Percentiles rank a stretch among this genome's conserved stretches.
Evolutionary conservation across 108 stramenopile genomes (phyloP).

Genomic region (Parietichytrium sp.): DNA sequence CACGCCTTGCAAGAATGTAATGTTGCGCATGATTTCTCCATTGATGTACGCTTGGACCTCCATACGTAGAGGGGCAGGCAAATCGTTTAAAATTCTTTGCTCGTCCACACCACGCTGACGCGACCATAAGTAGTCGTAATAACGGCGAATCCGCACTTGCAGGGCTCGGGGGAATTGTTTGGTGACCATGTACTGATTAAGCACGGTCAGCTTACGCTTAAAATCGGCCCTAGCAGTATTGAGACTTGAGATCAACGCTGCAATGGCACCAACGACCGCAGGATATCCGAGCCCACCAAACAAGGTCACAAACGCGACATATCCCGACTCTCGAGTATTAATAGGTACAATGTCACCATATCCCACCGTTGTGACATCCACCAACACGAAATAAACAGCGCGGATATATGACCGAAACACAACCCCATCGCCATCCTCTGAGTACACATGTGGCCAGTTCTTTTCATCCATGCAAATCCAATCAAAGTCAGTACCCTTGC

Average conservation of each 20-base stretch:
- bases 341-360: constrained; percentile 62
- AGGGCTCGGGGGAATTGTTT: constrained; percentile 38
- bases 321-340: constrained; percentile 56
- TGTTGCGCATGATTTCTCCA: constrained; percentile 40
- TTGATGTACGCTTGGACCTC: constrained; percentile 50
- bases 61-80: constrained; percentile 53
- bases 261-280: constrained; percentile 62
- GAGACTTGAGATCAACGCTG: constrained; percentile 60
- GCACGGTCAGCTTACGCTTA: background rate
- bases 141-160: constrained; percentile 47
- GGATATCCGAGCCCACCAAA: constrained; percentile 62
- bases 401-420: constrained; percentile 47
- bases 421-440: background rate
- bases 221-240: constrained; percentile 44
- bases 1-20: constrained; percentile 55
- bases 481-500: background rate
- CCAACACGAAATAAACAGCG: constrained; percentile 60
- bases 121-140: constrained; percentile 62
- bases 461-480: background rate
- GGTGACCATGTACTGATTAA: constrained; percentile 44
- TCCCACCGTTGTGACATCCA: constrained; percentile 57
- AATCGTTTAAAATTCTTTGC: constrained; percentile 49
- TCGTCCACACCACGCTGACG: constrained; percentile 62
- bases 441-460: background rate
- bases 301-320: constrained; percentile 49